phyloP scores from a whole-genome alignment of 2,329 filamentous ascomycete species.

The Aspergillus fijiensis region DNA sequence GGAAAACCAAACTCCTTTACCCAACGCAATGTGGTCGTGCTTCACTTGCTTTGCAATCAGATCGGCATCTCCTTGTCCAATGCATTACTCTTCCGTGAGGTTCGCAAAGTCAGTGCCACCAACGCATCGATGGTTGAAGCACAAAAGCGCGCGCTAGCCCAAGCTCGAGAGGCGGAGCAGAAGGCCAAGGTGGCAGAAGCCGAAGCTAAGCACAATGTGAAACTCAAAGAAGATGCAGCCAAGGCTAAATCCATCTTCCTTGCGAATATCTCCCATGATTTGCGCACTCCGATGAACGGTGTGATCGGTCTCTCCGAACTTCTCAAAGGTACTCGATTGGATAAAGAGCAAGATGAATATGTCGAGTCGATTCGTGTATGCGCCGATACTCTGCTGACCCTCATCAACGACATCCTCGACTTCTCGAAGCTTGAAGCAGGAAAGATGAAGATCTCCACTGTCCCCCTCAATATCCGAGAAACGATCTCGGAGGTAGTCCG shows the following conservation, averaged over 20 bases:
- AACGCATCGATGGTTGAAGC: slow-evolving; percentile 66
- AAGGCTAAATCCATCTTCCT: slow-evolving; percentile 90
- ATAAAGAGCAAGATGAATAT: slow-evolving; percentile 60
- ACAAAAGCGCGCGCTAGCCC: slow-evolving; percentile 61
- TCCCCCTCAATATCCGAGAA: slow-evolving; percentile 72
- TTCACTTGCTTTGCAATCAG: slow-evolving; percentile 62
- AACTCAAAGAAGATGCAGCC: slow-evolving; percentile 65
- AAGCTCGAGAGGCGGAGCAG: slow-evolving; percentile 61
- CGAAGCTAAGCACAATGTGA: slow-evolving; percentile 64
- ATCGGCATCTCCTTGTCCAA: slow-evolving; percentile 65
- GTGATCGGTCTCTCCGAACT: slow-evolving; percentile 75
- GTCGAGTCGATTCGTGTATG: slow-evolving; percentile 66
- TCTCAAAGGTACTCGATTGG: slow-evolving; percentile 57
- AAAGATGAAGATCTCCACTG: slow-evolving; percentile 84
- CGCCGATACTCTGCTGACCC: slow-evolving; percentile 72
- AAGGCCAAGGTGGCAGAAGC: slow-evolving; percentile 66
- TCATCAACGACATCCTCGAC: slow-evolving; percentile 89
- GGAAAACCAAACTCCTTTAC: slow-evolving; percentile 64
- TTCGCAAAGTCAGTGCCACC: slow-evolving; percentile 62
- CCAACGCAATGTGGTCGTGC: slow-evolving; percentile 54
- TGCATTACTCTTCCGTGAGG: slow-evolving; percentile 60
- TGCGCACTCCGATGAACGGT: slow-evolving; percentile 93
- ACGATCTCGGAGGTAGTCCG: slow-evolving; percentile 65
- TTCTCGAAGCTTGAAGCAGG: slow-evolving; percentile 84
- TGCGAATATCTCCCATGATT: slow-evolving; percentile 82